Conservation (phyloP, 306 rosid species). For the Canavalia ensiformis region DNA sequence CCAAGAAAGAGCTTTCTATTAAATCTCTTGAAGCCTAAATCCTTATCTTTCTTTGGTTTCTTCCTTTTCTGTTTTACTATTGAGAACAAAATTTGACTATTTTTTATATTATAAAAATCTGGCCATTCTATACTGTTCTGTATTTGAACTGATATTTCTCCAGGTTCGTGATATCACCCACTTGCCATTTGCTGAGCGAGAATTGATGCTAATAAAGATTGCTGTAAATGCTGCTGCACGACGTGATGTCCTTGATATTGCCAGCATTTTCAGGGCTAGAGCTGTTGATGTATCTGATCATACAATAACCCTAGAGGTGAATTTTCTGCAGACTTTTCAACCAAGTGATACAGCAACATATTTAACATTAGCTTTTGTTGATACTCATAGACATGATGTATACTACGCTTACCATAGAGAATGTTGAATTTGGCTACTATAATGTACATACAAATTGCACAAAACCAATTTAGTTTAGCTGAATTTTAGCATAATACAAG, state of each 20-base stretch:
- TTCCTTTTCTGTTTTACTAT: constrained; percentile 34
- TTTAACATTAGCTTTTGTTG: constrained; percentile 2
- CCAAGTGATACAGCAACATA: constrained; percentile 28
- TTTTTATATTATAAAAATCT: not conserved
- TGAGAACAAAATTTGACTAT: constrained; percentile 8
- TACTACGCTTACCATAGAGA: constrained; percentile 1
- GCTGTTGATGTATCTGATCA: constrained; percentile 90
- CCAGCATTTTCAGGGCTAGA: constrained; percentile 82
- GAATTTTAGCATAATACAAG: not conserved
- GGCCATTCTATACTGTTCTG: constrained; percentile 17
- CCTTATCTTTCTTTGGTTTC: constrained; percentile 10
- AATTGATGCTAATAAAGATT: constrained; percentile 82
- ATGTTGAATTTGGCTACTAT: constrained; percentile 7
- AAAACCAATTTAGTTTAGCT: constrained; percentile 8
- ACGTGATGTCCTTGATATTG: constrained; percentile 86
- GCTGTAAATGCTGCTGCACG: constrained; percentile 86
- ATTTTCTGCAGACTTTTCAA: constrained; percentile 28
- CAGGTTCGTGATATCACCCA: constrained; percentile 85
- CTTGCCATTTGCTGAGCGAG: constrained; percentile 88
- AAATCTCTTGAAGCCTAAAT: constrained; percentile 14
- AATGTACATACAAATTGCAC: constrained; percentile 11
- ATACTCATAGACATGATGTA: constrained; percentile 7
- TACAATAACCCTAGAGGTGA: constrained; percentile 88
- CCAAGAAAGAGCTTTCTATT: constrained; percentile 21
- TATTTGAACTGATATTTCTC: constrained; percentile 38